Evolutionary conservation across 169 alveolate genomes (phyloP), one percentile per base, ranked within the genome.

Genomic region (Babesia bigemina): DNA sequence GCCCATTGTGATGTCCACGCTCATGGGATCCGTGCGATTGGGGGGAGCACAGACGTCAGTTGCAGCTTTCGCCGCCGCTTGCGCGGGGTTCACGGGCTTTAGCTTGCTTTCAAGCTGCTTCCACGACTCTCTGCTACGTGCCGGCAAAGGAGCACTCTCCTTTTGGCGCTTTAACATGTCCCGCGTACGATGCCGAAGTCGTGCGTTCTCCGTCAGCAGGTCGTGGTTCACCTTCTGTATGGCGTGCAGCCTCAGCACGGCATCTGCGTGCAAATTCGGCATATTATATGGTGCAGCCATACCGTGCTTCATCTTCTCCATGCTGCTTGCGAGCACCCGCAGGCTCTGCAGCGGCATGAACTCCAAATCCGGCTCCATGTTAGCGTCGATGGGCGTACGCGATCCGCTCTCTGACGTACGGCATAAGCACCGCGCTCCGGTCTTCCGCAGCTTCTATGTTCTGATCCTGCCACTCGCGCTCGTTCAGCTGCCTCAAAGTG

Each of bases 221-320:
- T 77, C 75, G 56, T 77, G 86, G 63, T 77, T 77, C 16, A 49
- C 73, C 48, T 69, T 77, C 16, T 77, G 86, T 55, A 77, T 50
- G 36, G 63, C 74, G 47, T 77, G 79, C 22, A 77, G 71, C 55
- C 50, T 77, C 69, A 77, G 29, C 4, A 77, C 58, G 44, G 75
- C 60, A 21, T 77, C 86, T 77, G 67, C 44, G 6, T 10, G 21
- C 14, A 26, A 6, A 45, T 39, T 13, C 22, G 3, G 24, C 22
- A 8, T 21, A 22, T 33, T 19, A 0, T 4, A 58, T 1, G 6
- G 39, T 7, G 39, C 13, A 2, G 10, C 66, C 70, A 16, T 49
- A 77, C 86, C 75, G 24, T 22, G 16, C 48, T 53, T 77, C 45
- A 63, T 21, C 56, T 67, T 77, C 45, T 50, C 59, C 49, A 77